Evolutionary conservation across 192 early-diverging fungal genomes (phyloP).

Genomic region (Piromyces finnis): DNA sequence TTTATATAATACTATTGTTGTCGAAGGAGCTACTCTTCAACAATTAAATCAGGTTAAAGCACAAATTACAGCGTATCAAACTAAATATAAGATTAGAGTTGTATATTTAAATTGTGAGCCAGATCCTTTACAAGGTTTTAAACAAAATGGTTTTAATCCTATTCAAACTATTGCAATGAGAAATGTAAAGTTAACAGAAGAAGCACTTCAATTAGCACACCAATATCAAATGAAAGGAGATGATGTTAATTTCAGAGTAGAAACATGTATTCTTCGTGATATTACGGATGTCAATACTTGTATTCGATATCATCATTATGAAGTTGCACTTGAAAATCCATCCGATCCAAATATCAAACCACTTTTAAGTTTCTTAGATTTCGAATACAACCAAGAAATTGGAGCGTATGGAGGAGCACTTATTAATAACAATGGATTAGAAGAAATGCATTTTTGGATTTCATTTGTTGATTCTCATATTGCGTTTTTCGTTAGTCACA

Average conservation of each 20-base stretch:
- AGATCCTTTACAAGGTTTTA: not conserved
- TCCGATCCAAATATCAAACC: not conserved
- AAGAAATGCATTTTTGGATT: not conserved
- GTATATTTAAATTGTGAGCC: too few relatives aligned
- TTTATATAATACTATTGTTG: not conserved
- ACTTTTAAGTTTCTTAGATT: not conserved
- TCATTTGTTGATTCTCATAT: not conserved
- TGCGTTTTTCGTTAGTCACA: not conserved
- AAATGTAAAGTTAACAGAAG: not conserved
- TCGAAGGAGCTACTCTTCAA: not conserved
- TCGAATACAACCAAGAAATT: not conserved
- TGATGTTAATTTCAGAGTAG: too few relatives aligned
- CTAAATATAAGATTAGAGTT: not conserved
- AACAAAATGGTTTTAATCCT: too few relatives aligned
- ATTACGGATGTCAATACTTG: too few relatives aligned
- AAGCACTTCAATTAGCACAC: not conserved
- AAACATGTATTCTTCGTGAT: too few relatives aligned
- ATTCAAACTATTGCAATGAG: not conserved
- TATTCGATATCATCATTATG: not conserved
- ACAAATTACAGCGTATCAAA: not conserved
- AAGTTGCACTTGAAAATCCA: not conserved
- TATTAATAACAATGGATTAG: too few relatives aligned
- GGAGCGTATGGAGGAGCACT: not conserved
- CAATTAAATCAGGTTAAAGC: not conserved
- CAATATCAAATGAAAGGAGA: not conserved